phyloP scores from a whole-genome alignment of 345 rosid genomes.

The Erucastrum elatum region DNA sequence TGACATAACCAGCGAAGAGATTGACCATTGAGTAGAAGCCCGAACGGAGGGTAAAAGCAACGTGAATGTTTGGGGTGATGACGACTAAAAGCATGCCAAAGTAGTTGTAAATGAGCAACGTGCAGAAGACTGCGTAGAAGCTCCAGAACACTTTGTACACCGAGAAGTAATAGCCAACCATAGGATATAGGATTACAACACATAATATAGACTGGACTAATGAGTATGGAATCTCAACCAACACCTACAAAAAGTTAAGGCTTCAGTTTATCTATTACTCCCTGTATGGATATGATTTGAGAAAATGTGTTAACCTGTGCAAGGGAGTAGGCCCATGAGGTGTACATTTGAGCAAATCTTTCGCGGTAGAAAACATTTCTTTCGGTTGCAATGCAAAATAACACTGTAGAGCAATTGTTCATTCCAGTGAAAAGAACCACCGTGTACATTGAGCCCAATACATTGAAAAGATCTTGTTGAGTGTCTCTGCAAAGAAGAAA shows the following conservation, averaged over 20 bases:
- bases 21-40: constrained; percentile 44
- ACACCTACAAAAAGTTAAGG: constrained; percentile 39
- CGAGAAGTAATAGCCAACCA: constrained; percentile 45
- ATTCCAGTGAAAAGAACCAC: constrained; percentile 38
- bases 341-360: constrained; percentile 50
- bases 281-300: not conserved
- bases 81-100: constrained; percentile 50
- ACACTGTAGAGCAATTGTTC: constrained; percentile 43
- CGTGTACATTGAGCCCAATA: constrained; percentile 41
- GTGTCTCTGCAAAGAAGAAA: constrained; percentile 32
- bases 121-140: constrained; percentile 45
- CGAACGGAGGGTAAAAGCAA: constrained; percentile 39
- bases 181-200: constrained; percentile 40
- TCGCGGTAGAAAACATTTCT: constrained; percentile 45
- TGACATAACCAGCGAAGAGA: constrained; percentile 54
- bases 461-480: constrained; percentile 41
- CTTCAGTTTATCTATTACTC: not conserved
- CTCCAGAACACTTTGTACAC: constrained; percentile 45
- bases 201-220: constrained; percentile 36
- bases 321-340: constrained; percentile 48
- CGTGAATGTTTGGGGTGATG: constrained; percentile 35
- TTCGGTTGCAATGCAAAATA: constrained; percentile 37
- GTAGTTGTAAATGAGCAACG: constrained; percentile 46
- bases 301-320: constrained; percentile 44
- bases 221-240: constrained; percentile 52